Evolutionary conservation across 805 yeast genomes (phyloP).

Genomic region (Blastobotrys mokoenaii): DNA sequence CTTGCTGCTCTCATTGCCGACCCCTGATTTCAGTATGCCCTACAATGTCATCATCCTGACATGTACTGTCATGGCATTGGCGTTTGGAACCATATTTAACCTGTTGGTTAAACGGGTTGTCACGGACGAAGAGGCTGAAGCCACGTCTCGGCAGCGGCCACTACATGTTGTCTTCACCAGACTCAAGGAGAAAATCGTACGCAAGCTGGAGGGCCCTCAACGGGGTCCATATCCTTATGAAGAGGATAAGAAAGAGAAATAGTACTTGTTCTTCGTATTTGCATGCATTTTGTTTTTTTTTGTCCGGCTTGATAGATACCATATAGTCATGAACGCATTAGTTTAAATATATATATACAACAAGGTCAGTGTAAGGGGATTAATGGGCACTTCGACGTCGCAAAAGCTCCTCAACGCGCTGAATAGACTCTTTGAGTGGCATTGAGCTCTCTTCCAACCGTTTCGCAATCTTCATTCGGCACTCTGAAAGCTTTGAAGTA

Average conservation of each 20-base stretch:
- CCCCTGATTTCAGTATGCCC: conserved; percentile 98
- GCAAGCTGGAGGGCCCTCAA: conserved; percentile 6
- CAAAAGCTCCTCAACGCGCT: too few relatives aligned
- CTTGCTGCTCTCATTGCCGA: conserved; percentile 77
- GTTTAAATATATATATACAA: too few relatives aligned
- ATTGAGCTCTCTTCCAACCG: conserved; percentile 30
- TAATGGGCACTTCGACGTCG: too few relatives aligned
- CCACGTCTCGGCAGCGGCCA: conserved; percentile 5
- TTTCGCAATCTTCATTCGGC: conserved; percentile 33
- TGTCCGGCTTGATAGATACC: too few relatives aligned
- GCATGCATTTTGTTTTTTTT: too few relatives aligned
- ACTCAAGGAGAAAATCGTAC: neutral
- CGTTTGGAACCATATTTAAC: conserved; percentile 82
- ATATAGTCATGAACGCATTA: too few relatives aligned
- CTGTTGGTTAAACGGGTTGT: conserved; percentile 65
- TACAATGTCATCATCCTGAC: conserved; percentile 92
- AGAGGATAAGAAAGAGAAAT: neutral
- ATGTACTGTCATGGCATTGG: conserved; percentile 85
- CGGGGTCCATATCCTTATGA: conserved; percentile 13
- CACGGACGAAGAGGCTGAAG: conserved; percentile 52
- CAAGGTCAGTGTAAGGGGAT: too few relatives aligned
- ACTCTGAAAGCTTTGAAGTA: conserved; percentile 28
- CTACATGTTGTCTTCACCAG: conserved; percentile 4
- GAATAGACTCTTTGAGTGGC: too few relatives aligned
- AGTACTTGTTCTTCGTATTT: neutral